Conservation (phyloP, 2,329 filamentous ascomycete species). For the Trichophyton verrucosum region DNA sequence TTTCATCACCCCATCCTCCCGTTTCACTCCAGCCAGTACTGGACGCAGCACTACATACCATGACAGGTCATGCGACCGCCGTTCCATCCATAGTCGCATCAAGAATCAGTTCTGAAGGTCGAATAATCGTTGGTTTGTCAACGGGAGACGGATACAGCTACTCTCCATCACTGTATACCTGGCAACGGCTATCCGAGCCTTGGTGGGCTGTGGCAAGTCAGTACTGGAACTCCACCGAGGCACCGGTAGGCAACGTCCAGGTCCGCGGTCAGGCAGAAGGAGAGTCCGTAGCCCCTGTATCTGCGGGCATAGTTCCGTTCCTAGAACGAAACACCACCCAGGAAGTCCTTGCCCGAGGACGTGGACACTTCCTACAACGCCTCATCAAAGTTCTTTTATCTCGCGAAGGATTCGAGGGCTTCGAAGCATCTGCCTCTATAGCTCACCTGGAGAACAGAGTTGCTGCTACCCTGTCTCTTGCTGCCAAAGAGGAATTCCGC, state of each 20-base stretch:
- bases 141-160: slow-evolving; percentile 95
- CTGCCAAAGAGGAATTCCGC: slow-evolving; percentile 81
- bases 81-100: slow-evolving; percentile 82
- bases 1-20: slow-evolving; percentile 76
- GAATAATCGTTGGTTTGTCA: slow-evolving; percentile 77
- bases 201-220: slow-evolving; percentile 98
- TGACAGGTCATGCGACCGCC: slow-evolving; percentile 65
- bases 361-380: slow-evolving; percentile 80
- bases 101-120: slow-evolving; percentile 74
- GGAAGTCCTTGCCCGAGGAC: slow-evolving; percentile 79
- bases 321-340: slow-evolving; percentile 90
- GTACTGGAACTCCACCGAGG: slow-evolving; percentile 97
- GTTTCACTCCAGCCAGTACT: slow-evolving; percentile 79
- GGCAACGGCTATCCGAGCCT: slow-evolving; percentile 89
- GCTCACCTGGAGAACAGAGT: slow-evolving; percentile 92
- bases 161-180: slow-evolving; percentile 69
- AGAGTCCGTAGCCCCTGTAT: slow-evolving; percentile 48
- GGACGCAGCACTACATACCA: slow-evolving; percentile 68
- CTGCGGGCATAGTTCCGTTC: slow-evolving; percentile 83
- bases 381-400: slow-evolving; percentile 82
- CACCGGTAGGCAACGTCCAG: slow-evolving; percentile 68
- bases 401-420: slow-evolving; percentile 79
- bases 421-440: slow-evolving; percentile 83
- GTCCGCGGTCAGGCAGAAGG: slow-evolving; percentile 52
- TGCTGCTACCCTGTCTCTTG: slow-evolving; percentile 72